Evolutionary conservation across 345 rosid genomes (phyloP).

Genomic region (Combretum micranthum): DNA sequence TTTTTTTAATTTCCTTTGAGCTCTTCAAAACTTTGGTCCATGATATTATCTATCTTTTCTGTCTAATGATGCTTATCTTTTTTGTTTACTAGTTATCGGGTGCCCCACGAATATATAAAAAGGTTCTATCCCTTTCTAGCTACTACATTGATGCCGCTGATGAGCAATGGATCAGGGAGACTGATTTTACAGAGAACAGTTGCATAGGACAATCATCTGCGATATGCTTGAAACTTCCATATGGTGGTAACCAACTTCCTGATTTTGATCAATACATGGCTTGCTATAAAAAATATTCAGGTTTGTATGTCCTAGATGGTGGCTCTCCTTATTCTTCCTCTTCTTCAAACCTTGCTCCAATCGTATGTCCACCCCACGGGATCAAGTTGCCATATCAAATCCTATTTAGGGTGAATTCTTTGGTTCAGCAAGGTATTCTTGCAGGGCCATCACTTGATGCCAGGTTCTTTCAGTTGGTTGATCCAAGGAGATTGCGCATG

Average conservation of each 20-base stretch:
- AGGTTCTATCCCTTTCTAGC: conserved; percentile 5
- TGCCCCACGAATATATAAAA: conserved; percentile 22
- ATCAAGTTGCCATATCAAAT: conserved; percentile 28
- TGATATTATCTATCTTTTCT: neutral
- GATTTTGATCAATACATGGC: conserved; percentile 21
- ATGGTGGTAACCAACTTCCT: conserved; percentile 12
- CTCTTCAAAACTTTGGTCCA: conserved; percentile 1
- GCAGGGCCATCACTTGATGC: conserved; percentile 34
- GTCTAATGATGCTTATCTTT: neutral
- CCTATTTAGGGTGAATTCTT: conserved; percentile 31
- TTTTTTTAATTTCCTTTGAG: no score
- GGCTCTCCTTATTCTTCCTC: conserved; percentile 20
- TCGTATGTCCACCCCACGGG: conserved; percentile 28
- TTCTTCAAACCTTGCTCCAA: conserved; percentile 25
- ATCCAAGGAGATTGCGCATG: conserved; percentile 11
- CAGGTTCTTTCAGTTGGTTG: conserved; percentile 22
- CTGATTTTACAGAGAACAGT: conserved; percentile 37
- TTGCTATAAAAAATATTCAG: conserved; percentile 19
- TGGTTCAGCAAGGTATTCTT: conserved; percentile 44
- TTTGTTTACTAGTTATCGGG: conserved; percentile 20
- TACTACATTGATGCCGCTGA: conserved; percentile 24
- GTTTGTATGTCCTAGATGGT: conserved; percentile 11
- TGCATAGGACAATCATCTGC: conserved; percentile 48
- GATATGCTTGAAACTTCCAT: conserved; percentile 43
- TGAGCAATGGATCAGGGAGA: conserved; percentile 38